These are phyloP conservation scores for Cadophora sp. DNA, from an alignment of 2,329 filamentous ascomycete genomes.

Conservation along the genomic window DNA sequence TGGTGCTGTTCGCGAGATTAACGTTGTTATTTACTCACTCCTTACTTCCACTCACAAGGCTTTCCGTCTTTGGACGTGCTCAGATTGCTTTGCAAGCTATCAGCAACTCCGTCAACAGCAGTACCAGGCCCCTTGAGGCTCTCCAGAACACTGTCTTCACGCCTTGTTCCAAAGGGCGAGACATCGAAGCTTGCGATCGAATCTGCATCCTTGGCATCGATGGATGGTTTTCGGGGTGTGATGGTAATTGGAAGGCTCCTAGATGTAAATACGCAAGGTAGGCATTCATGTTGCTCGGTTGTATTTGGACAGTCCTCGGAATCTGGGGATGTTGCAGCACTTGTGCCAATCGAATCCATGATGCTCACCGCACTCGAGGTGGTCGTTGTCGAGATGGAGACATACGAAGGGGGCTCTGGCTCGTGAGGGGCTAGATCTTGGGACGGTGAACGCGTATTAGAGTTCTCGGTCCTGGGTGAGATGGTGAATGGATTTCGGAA, in stretches of 20 bases:
- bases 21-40: neutral
- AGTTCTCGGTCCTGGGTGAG: neutral
- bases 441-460: neutral
- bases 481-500: slow-evolving; percentile 14
- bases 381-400: neutral
- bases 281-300: neutral
- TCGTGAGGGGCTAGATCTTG: neutral
- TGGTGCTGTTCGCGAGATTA: slow-evolving; percentile 4
- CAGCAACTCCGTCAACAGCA: slow-evolving; percentile 13
- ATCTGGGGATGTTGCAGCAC: neutral
- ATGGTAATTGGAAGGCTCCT: neutral
- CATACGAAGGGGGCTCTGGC: neutral
- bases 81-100: slow-evolving; percentile 8
- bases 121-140: neutral
- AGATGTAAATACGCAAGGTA: neutral
- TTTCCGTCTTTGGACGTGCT: neutral
- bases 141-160: neutral
- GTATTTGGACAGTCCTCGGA: neutral
- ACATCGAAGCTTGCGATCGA: neutral
- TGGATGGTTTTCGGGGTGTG: neutral
- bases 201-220: neutral
- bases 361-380: neutral
- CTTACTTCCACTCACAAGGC: neutral
- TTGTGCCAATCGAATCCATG: neutral
- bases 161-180: neutral